phyloP scores from a whole-genome alignment of 2,329 filamentous ascomycete species.

The Xylaria sp. region DNA sequence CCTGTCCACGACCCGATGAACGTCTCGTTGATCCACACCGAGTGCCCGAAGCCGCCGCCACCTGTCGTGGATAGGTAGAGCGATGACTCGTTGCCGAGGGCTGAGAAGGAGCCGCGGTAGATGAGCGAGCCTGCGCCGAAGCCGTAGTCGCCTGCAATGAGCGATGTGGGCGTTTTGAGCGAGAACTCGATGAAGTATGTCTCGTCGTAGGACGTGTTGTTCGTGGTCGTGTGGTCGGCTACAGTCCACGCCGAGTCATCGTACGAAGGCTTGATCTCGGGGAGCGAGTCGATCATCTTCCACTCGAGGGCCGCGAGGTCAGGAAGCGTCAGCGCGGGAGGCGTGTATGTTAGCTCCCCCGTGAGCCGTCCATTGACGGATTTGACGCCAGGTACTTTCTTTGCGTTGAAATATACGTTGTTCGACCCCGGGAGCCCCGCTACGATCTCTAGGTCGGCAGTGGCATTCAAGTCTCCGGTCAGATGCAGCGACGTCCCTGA shows the following conservation, averaged over 20 bases:
- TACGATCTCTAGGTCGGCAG: constrained; percentile 74
- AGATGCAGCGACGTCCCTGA: constrained; percentile 68
- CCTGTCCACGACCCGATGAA: constrained; percentile 75
- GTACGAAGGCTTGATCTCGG: constrained; percentile 72
- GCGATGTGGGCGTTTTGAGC: constrained; percentile 71
- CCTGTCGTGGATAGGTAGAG: constrained; percentile 72
- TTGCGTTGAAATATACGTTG: constrained; percentile 69
- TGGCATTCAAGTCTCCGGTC: constrained; percentile 77
- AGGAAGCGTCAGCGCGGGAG: constrained; percentile 60
- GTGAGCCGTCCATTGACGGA: constrained; percentile 53
- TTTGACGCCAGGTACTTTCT: constrained; percentile 50
- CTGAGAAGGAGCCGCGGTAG: constrained; percentile 76
- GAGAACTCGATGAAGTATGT: constrained; percentile 44
- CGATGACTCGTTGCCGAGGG: constrained; percentile 67
- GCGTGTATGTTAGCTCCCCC: constrained; percentile 32
- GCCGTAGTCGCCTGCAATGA: constrained; percentile 79
- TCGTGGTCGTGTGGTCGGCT: constrained; percentile 63
- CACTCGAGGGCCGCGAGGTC: constrained; percentile 69
- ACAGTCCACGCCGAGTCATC: constrained; percentile 75
- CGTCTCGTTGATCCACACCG: constrained; percentile 71
- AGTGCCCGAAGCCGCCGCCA: constrained; percentile 73
- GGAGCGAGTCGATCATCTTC: constrained; percentile 77
- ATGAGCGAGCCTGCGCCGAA: constrained; percentile 76
- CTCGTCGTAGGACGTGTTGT: constrained; percentile 61
- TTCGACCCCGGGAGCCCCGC: constrained; percentile 61